Conservation (phyloP, 2,329 filamentous ascomycete species). For the Aspergillus udagawae region DNA sequence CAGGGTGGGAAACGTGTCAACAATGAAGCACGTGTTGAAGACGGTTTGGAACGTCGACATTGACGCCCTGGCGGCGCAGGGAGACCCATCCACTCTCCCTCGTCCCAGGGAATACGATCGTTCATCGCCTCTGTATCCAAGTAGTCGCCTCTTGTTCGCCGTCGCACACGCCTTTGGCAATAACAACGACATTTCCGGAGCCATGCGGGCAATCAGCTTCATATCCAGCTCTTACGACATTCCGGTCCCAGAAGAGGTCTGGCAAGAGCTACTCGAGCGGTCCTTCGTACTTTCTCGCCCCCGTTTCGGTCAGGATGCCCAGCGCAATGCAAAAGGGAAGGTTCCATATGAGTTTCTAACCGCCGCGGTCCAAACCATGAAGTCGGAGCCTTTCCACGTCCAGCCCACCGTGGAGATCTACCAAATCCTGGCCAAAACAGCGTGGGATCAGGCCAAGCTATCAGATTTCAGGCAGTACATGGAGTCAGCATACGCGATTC, state of each 20-base stretch:
- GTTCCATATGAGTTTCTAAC: conserved; percentile 46
- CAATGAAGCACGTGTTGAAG: conserved; percentile 47
- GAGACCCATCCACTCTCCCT: conserved; percentile 29
- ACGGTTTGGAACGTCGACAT: conserved; percentile 54
- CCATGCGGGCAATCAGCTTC: conserved; percentile 58
- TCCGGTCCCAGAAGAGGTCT: conserved; percentile 54
- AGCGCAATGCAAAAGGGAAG: conserved; percentile 22
- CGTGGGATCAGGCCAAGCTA: conserved; percentile 18
- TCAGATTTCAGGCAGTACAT: conserved; percentile 24
- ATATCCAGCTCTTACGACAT: conserved; percentile 59
- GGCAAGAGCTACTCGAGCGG: conserved; percentile 66
- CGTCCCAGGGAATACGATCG: conserved; percentile 39
- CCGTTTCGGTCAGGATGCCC: conserved; percentile 32
- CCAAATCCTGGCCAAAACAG: conserved; percentile 28
- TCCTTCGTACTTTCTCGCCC: conserved; percentile 55
- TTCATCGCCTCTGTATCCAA: conserved; percentile 57
- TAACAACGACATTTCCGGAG: conserved; percentile 59
- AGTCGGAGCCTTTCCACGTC: conserved; percentile 53
- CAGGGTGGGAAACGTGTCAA: conserved; percentile 49
- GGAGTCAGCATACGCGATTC: conserved; percentile 25
- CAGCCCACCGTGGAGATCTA: conserved; percentile 57
- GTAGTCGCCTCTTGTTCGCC: conserved; percentile 55
- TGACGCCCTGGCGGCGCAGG: conserved; percentile 33
- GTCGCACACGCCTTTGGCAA: conserved; percentile 67
- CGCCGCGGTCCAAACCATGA: conserved; percentile 59